These are phyloP conservation scores for Botrytis hyacinthi DNA, from an alignment of 2,329 filamentous ascomycete species.

Conservation along the genomic window DNA sequence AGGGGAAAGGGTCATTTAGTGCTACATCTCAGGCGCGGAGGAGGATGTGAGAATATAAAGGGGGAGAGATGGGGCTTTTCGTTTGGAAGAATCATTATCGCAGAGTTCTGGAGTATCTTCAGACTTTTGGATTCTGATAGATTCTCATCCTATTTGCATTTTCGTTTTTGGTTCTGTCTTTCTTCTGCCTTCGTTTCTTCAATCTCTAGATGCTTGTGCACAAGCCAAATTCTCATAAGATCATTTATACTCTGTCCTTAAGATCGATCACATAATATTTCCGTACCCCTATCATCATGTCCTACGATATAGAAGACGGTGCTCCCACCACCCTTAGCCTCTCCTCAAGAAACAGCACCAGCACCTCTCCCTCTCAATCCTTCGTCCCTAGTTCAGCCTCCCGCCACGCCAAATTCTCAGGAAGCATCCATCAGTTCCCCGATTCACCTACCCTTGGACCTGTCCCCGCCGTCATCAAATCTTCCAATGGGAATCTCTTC, in stretches of 20 bases:
- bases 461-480: constrained; percentile 33
- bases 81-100: not conserved
- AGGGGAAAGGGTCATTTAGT: not conserved
- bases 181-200: not conserved
- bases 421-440: not conserved
- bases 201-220: not conserved
- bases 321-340: not conserved
- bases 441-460: not conserved
- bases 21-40: not conserved
- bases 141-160: not conserved
- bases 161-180: not conserved
- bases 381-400: not conserved
- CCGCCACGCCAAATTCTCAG: not conserved
- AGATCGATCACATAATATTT: not conserved
- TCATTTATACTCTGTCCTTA: not conserved
- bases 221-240: not conserved
- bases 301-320: not conserved
- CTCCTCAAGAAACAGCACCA: not conserved
- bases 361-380: not conserved
- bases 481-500: constrained; percentile 31
- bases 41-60: not conserved
- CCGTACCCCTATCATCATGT: not conserved
- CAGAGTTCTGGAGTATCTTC: not conserved
- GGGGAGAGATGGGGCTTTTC: not conserved
- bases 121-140: not conserved